Evolutionary conservation across 768 basidiomycete species (phyloP).

Genomic region (Cytidiella melzeri): DNA sequence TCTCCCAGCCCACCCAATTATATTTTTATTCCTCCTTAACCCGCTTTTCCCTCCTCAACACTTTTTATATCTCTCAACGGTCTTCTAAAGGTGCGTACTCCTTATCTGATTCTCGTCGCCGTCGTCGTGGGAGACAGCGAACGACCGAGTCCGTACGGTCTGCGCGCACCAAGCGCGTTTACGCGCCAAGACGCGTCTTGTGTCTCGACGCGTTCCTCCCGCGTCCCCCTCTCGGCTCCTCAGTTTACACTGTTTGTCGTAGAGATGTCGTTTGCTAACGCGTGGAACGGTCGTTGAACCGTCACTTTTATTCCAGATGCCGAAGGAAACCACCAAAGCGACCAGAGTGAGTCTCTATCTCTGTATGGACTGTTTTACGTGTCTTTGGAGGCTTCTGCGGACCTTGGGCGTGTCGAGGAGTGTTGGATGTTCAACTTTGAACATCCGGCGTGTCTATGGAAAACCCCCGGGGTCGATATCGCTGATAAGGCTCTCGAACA

Average conservation of each 20-base stretch:
- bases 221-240: neutral
- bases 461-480: neutral
- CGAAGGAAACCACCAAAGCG: slow-evolving; percentile 66
- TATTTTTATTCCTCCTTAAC: neutral
- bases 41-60: neutral
- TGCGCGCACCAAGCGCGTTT: slow-evolving; percentile 7
- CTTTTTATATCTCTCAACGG: neutral
- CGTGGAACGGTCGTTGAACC: slow-evolving; percentile 5
- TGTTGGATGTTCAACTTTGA: neutral
- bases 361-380: slow-evolving; percentile 2
- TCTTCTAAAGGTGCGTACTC: slow-evolving; percentile 5
- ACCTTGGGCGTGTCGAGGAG: neutral
- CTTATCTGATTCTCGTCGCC: neutral
- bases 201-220: slow-evolving; percentile 5
- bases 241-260: slow-evolving; percentile 28
- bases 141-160: slow-evolving; percentile 2
- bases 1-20: neutral
- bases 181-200: slow-evolving; percentile 12
- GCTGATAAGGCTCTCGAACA: neutral
- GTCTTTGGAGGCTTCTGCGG: neutral
- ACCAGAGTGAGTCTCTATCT: slow-evolving; percentile 47
- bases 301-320: slow-evolving; percentile 51
- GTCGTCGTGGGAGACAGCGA: slow-evolving; percentile 4
- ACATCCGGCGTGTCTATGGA: neutral
- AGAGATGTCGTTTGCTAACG: slow-evolving; percentile 32